phyloP scores from a whole-genome alignment of 2,329 filamentous ascomycete genomes.

The Sporothrix dimorphospora region DNA sequence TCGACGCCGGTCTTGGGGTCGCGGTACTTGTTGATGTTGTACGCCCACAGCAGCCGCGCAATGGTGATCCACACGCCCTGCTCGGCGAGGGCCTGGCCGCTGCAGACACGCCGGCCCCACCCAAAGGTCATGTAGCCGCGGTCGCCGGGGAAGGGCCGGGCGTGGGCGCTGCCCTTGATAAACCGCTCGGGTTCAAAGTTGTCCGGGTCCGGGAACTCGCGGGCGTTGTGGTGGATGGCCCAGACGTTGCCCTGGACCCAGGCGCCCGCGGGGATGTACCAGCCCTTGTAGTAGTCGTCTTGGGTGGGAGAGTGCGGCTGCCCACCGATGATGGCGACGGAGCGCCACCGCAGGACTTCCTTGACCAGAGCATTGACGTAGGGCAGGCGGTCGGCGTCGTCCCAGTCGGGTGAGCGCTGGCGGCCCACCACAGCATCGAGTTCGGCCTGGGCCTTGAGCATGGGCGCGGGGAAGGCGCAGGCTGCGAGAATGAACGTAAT shows the following conservation, averaged over 20 bases:
- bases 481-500: slow-evolving; percentile 55
- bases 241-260: slow-evolving; percentile 57
- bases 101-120: slow-evolving; percentile 59
- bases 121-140: slow-evolving; percentile 60
- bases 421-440: slow-evolving; percentile 55
- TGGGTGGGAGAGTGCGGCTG: slow-evolving; percentile 54
- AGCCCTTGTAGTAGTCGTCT: slow-evolving; percentile 53
- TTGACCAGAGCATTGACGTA: slow-evolving; percentile 59
- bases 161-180: slow-evolving; percentile 43
- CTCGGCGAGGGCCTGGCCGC: slow-evolving; percentile 59
- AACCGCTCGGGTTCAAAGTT: slow-evolving; percentile 50
- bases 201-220: slow-evolving; percentile 53
- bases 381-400: slow-evolving; percentile 45
- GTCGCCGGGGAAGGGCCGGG: slow-evolving; percentile 53
- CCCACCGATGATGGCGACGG: slow-evolving; percentile 55
- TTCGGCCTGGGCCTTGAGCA: slow-evolving; percentile 54
- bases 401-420: slow-evolving; percentile 50
- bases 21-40: slow-evolving; percentile 50
- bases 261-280: slow-evolving; percentile 53
- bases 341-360: slow-evolving; percentile 60
- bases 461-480: slow-evolving; percentile 52
- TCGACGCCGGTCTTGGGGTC: slow-evolving; percentile 43
- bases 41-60: slow-evolving; percentile 61
- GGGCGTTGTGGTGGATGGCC: slow-evolving; percentile 52
- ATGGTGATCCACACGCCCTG: slow-evolving; percentile 63